Percentiles rank a stretch among this genome's conserved stretches.
These are phyloP conservation scores for Grosmannia penicillata DNA, from an alignment of 2,329 filamentous ascomycete species.

Conservation along the genomic window DNA sequence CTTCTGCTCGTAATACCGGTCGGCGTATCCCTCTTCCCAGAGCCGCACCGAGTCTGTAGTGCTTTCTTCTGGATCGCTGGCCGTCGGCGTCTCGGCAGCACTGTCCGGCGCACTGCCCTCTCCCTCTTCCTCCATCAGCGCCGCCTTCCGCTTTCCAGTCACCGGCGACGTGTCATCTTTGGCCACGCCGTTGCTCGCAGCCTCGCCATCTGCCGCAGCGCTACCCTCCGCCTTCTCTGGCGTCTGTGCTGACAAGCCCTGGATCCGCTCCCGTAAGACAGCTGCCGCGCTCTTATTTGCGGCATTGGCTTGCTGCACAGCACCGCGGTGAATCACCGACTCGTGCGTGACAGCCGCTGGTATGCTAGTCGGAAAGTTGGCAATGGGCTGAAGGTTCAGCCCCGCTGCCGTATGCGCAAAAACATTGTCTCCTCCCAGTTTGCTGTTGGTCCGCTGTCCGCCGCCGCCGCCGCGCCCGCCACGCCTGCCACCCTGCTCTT, in stretches of 20 bases:
- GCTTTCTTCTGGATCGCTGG: slow-evolving; percentile 39
- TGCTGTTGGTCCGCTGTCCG: not conserved
- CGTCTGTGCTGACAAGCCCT: slow-evolving; percentile 25
- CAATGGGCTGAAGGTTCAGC: slow-evolving; percentile 19
- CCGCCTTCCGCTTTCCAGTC: slow-evolving; percentile 64
- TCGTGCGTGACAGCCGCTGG: slow-evolving; percentile 61
- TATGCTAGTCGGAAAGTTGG: slow-evolving; percentile 36
- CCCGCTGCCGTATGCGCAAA: slow-evolving; percentile 9
- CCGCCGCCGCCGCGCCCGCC: slow-evolving; percentile 10
- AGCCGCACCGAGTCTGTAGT: slow-evolving; percentile 71
- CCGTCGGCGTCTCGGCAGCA: slow-evolving; percentile 25
- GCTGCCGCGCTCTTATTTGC: slow-evolving; percentile 94
- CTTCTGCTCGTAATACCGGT: slow-evolving; percentile 95
- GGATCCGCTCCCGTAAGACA: slow-evolving; percentile 66
- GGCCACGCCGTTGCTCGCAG: not conserved
- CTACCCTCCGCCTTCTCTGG: slow-evolving; percentile 4
- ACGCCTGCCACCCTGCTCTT: slow-evolving; percentile 30
- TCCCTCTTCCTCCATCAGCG: slow-evolving; percentile 46
- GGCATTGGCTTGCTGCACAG: slow-evolving; percentile 52
- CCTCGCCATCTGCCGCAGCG: not conserved
- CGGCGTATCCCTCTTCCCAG: slow-evolving; percentile 91
- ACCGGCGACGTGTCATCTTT: slow-evolving; percentile 21
- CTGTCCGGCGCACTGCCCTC: slow-evolving; percentile 45
- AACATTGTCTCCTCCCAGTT: slow-evolving; percentile 8
- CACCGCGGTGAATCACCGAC: slow-evolving; percentile 65